Conservation (phyloP, 2,329 filamentous ascomycete genomes). For the Pyricularia grisea region DNA sequence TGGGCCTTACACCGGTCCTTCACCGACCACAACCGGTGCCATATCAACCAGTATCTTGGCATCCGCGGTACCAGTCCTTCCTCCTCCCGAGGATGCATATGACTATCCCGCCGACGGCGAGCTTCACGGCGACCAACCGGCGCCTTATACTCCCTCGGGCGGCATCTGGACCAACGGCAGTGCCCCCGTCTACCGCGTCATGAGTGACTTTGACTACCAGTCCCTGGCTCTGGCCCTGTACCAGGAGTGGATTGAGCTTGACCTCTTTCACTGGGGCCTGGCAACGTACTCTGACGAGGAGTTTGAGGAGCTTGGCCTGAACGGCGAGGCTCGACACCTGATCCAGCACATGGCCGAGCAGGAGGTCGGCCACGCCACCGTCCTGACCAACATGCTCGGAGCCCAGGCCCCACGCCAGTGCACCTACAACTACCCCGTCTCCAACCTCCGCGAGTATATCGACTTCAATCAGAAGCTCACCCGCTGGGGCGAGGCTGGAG, state of each 20-base stretch:
- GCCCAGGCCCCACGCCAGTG: constrained; percentile 61
- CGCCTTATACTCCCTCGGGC: constrained; percentile 63
- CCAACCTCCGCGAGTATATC: constrained; percentile 64
- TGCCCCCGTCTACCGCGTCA: constrained; percentile 63
- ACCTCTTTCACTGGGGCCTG: constrained; percentile 71
- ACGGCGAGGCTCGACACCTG: constrained; percentile 57
- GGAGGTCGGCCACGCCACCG: constrained; percentile 67
- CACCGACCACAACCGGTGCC: constrained; percentile 60
- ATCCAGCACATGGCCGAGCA: constrained; percentile 71
- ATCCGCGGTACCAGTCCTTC: constrained; percentile 45
- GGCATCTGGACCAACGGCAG: constrained; percentile 73
- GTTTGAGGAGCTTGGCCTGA: constrained; percentile 60
- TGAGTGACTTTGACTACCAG: constrained; percentile 78
- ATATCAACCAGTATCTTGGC: constrained; percentile 48
- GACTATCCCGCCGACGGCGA: constrained; percentile 64
- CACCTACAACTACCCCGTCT: constrained; percentile 73
- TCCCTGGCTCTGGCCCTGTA: constrained; percentile 67
- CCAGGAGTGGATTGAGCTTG: constrained; percentile 78
- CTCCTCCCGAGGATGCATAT: constrained; percentile 51
- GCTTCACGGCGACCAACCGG: constrained; percentile 58
- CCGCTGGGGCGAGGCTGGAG: constrained; percentile 68
- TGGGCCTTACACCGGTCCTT: constrained; percentile 56
- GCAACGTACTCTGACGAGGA: constrained; percentile 59
- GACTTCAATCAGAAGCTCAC: constrained; percentile 85
- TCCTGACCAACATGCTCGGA: constrained; percentile 71